phyloP scores from a whole-genome alignment of 495 filamentous ascomycete species.

The Lentithecium fluviatile region DNA sequence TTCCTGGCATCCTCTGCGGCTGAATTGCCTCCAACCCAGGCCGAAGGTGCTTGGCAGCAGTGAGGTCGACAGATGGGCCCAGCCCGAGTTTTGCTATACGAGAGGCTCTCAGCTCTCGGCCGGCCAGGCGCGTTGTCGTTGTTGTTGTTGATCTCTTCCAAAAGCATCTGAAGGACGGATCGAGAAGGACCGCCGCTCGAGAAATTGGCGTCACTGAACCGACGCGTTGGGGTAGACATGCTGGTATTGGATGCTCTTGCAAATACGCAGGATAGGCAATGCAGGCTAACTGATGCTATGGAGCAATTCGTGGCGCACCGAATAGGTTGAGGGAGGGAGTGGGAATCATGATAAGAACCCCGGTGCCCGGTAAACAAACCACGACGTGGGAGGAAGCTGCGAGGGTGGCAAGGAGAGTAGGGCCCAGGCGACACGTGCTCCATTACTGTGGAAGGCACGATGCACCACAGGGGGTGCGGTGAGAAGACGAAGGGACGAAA shows the following conservation, averaged over 20 bases:
- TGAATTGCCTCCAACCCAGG: constrained; percentile 4
- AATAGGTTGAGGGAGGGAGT: background rate
- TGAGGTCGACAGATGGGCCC: background rate
- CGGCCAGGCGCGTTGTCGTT: background rate
- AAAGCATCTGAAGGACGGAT: constrained; percentile 9
- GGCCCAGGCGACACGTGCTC: background rate
- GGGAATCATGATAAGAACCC: no score
- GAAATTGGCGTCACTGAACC: background rate
- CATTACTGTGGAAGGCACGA: background rate
- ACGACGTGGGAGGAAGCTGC: background rate
- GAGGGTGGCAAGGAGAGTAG: background rate
- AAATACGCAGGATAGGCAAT: constrained; percentile 14
- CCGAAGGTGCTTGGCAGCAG: background rate
- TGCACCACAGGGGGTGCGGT: background rate
- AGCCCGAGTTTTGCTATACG: background rate
- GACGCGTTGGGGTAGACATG: constrained; percentile 16
- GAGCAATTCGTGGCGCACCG: constrained; percentile 10
- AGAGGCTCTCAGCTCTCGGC: background rate
- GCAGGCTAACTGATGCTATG: constrained; percentile 9
- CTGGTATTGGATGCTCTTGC: constrained; percentile 16
- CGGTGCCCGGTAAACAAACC: background rate
- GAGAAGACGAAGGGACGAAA: no score
- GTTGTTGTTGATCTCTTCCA: constrained; percentile 16
- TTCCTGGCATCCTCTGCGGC: constrained; percentile 12
- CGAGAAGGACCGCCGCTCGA: background rate